Evolutionary conservation across 148 eudicot genomes (phyloP).

Genomic region (Camellia lanceoleosa): DNA sequence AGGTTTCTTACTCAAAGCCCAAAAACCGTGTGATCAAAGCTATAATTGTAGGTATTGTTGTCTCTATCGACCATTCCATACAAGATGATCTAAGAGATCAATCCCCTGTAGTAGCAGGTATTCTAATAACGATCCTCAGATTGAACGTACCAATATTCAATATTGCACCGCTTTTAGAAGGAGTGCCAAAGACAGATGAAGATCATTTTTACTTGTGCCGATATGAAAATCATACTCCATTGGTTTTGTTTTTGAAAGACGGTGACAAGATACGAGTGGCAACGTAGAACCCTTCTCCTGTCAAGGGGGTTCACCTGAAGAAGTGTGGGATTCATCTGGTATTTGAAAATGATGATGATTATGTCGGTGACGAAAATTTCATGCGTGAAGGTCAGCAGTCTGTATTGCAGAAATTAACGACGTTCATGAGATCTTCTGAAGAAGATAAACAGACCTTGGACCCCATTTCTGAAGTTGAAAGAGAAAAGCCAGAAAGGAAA

Average conservation of each 20-base stretch:
- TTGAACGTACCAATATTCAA: conserved; percentile 13
- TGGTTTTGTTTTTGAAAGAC: not conserved
- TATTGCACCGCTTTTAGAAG: conserved; percentile 27
- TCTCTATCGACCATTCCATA: conserved; percentile 35
- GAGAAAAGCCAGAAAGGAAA: not conserved
- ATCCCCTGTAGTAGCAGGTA: conserved; percentile 29
- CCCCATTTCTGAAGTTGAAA: not conserved
- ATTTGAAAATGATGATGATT: conserved; percentile 60
- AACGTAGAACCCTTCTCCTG: conserved; percentile 12
- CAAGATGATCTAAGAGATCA: conserved; percentile 17
- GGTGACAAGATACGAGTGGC: conserved; percentile 41
- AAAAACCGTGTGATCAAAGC: conserved; percentile 39
- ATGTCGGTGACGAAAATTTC: conserved; percentile 41
- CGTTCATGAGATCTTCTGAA: conserved; percentile 16
- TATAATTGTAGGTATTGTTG: conserved; percentile 40
- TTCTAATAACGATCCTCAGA: conserved; percentile 38
- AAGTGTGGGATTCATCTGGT: conserved; percentile 43
- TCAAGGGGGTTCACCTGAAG: conserved; percentile 31
- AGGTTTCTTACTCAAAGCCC: conserved; percentile 28
- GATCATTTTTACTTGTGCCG: conserved; percentile 29
- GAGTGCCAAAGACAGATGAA: conserved; percentile 40
- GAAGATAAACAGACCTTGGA: not conserved
- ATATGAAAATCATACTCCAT: conserved; percentile 23
- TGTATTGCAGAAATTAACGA: conserved; percentile 38
- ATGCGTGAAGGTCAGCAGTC: conserved; percentile 28